Conservation (phyloP, 2,329 filamentous ascomycete species). For the Botrytis squamosa region DNA sequence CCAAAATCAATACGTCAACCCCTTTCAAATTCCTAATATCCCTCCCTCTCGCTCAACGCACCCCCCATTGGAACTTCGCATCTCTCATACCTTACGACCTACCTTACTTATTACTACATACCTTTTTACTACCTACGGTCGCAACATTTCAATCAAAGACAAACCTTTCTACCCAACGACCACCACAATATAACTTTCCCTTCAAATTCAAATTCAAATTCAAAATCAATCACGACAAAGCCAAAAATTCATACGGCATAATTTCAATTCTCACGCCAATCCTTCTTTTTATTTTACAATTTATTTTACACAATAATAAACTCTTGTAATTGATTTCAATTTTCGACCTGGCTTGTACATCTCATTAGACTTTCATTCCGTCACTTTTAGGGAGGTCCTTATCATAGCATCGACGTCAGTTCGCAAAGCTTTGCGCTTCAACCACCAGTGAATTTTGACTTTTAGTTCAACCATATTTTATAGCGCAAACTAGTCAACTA, state of each 20-base stretch:
- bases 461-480: slow-evolving; percentile 3
- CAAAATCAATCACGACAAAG: neutral
- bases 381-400: slow-evolving; percentile 16
- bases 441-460: slow-evolving; percentile 14
- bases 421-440: slow-evolving; percentile 14
- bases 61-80: neutral
- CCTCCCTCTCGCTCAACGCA: neutral
- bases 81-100: neutral
- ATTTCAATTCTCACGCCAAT: slow-evolving; percentile 11
- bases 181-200: neutral
- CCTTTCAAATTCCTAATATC: neutral
- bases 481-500: neutral
- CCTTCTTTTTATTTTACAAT: neutral
- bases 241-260: slow-evolving; percentile 12
- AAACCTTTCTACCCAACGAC: neutral
- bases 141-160: slow-evolving; percentile 7
- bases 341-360: slow-evolving; percentile 14
- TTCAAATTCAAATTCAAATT: neutral
- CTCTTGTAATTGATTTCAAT: slow-evolving; percentile 16
- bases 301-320: slow-evolving; percentile 6
- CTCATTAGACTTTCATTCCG: neutral
- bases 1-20: slow-evolving; percentile 1
- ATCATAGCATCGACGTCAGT: slow-evolving; percentile 17
- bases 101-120: neutral
- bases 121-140: neutral